These are phyloP conservation scores for Russula sp. DNA, from an alignment of 768 basidiomycete species.

Conservation along the genomic window DNA sequence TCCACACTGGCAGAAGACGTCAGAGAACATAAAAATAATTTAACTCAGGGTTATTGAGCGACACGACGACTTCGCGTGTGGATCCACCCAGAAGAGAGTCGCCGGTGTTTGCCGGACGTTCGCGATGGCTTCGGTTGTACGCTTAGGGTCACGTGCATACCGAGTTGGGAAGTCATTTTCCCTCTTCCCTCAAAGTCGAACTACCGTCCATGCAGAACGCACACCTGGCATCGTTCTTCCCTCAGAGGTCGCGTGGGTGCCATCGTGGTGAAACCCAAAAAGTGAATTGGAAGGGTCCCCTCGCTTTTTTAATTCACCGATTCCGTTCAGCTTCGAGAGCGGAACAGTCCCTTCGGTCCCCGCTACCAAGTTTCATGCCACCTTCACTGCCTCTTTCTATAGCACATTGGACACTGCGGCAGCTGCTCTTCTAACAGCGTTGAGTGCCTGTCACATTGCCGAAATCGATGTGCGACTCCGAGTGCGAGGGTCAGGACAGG, in stretches of 20 bases:
- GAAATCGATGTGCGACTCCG: no score
- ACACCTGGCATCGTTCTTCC: conserved; percentile 50
- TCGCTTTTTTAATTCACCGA: conserved; percentile 29
- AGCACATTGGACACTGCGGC: conserved; percentile 48
- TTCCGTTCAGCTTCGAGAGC: conserved; percentile 60
- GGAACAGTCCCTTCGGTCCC: conserved; percentile 41
- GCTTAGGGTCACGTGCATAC: no score
- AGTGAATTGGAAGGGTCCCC: conserved; percentile 35
- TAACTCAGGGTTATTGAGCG: no score
- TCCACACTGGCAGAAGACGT: no score
- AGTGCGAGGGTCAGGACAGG: conserved; percentile 53
- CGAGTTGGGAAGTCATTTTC: no score
- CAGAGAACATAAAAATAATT: no score
- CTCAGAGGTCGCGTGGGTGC: conserved; percentile 50
- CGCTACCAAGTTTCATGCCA: conserved; percentile 44
- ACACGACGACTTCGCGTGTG: no score
- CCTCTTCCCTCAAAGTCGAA: conserved; percentile 66
- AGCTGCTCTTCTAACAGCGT: conserved; percentile 61
- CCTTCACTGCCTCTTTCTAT: conserved; percentile 58
- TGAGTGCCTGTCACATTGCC: conserved; percentile 58
- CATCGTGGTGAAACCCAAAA: conserved; percentile 43
- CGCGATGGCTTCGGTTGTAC: no score
- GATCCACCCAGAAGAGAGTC: no score
- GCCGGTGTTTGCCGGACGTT: no score
- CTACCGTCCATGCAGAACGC: conserved; percentile 59